Evolutionary conservation across 805 yeast genomes (phyloP).

Genomic region (Starmerella apis): DNA sequence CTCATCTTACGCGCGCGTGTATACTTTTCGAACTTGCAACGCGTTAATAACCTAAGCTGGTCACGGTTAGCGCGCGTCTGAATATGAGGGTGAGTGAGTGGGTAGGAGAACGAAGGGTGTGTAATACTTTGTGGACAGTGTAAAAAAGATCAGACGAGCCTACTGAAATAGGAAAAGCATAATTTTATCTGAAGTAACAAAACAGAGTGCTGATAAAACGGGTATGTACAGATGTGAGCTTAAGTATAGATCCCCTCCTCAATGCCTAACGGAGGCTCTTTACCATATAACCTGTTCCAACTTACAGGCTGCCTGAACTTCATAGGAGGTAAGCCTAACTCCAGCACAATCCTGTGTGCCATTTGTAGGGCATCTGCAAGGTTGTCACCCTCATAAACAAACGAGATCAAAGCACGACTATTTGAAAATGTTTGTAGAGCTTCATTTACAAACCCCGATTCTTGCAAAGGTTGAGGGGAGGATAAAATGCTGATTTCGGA

Average conservation of each 20-base stretch:
- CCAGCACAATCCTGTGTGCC: constrained; percentile 34
- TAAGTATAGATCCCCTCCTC: constrained; percentile 70
- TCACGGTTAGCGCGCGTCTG: background rate
- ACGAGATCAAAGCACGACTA: constrained; percentile 35
- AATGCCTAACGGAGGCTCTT: constrained; percentile 52
- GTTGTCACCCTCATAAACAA: constrained; percentile 87
- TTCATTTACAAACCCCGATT: constrained; percentile 30
- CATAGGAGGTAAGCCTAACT: constrained; percentile 25
- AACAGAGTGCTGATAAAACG: too few species aligned
- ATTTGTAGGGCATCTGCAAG: constrained; percentile 53
- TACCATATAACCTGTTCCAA: constrained; percentile 82
- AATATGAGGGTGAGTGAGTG: too few species aligned
- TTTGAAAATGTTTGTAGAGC: constrained; percentile 21
- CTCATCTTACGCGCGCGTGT: background rate
- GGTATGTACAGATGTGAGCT: too few species aligned
- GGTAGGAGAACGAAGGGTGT: too few species aligned
- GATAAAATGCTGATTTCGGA: constrained; percentile 2
- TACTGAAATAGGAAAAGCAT: too few species aligned
- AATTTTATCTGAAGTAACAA: too few species aligned
- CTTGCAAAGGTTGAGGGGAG: constrained; percentile 25
- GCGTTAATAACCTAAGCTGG: background rate
- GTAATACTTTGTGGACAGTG: too few species aligned
- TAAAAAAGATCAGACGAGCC: too few species aligned
- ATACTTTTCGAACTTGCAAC: background rate
- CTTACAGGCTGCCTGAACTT: constrained; percentile 46